Percentiles rank a stretch among this genome's conserved stretches.
These are phyloP conservation scores for Schrenkiella parvula DNA, from an alignment of 345 rosid species.

Conservation along the genomic window DNA sequence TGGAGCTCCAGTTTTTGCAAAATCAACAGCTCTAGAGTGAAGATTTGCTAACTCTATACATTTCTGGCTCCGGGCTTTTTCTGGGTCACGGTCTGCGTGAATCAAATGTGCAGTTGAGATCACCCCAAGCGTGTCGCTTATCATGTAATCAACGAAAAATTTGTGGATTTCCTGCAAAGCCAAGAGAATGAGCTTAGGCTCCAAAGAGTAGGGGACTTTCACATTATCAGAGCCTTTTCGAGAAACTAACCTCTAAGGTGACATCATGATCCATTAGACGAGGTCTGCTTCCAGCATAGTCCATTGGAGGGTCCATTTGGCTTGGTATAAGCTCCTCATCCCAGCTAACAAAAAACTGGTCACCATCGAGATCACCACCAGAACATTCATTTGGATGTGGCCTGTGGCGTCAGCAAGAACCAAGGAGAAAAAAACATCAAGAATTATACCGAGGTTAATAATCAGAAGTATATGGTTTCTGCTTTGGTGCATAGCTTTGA, in stretches of 20 bases:
- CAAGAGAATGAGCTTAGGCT: neutral
- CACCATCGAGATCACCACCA: constrained; percentile 99
- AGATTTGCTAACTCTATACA: constrained; percentile 79
- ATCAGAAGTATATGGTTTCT: constrained; percentile 22
- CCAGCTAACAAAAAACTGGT: constrained; percentile 84
- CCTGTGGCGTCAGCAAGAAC: constrained; percentile 40
- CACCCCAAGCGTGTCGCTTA: constrained; percentile 80
- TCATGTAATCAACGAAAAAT: constrained; percentile 85
- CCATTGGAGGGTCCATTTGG: constrained; percentile 78
- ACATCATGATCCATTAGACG: constrained; percentile 88
- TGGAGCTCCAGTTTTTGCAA: constrained; percentile 91
- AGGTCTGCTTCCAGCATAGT: constrained; percentile 68
- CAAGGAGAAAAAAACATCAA: constrained; percentile 2
- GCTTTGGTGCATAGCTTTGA: neutral
- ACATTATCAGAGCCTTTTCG: neutral
- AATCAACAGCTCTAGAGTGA: constrained; percentile 95
- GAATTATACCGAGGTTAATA: neutral
- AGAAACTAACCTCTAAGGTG: constrained; percentile 58
- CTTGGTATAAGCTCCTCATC: constrained; percentile 70
- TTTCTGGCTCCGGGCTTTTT: constrained; percentile 62
- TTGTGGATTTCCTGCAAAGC: constrained; percentile 74
- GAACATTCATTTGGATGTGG: constrained; percentile 98
- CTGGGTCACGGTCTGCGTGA: constrained; percentile 80
- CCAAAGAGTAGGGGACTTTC: constrained; percentile 12
- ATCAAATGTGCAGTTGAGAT: constrained; percentile 91